phyloP scores from a whole-genome alignment of 352 stramenopile genomes.

The Globisporangium spiculum region DNA sequence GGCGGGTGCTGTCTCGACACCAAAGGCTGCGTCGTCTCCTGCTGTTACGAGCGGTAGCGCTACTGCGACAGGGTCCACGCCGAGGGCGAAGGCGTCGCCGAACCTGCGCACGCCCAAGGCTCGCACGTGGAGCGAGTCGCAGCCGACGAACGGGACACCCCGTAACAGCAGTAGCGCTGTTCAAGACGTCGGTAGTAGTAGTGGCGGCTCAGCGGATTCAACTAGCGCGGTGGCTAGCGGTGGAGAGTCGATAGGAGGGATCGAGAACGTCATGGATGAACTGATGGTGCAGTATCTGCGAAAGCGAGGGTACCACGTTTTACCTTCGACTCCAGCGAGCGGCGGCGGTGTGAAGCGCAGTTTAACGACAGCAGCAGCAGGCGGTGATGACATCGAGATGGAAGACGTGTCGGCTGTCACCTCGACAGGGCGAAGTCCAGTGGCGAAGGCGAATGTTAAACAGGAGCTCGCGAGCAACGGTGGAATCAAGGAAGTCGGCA shows the following conservation, averaged over 20 bases:
- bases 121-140: constrained; percentile 6
- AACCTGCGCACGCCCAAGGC: constrained; percentile 6
- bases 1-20: not conserved
- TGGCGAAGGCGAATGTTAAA: not conserved
- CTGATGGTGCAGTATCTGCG: constrained; percentile 71
- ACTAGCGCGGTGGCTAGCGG: not conserved
- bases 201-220: no score
- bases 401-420: constrained; percentile 2
- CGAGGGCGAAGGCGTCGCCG: not conserved
- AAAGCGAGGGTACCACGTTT: constrained; percentile 50
- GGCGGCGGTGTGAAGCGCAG: not conserved
- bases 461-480: constrained; percentile 9
- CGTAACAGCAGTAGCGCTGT: not conserved
- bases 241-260: not conserved
- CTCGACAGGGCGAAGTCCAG: not conserved
- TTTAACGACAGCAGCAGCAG: not conserved
- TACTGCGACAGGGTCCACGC: not conserved
- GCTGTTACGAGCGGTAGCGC: no score
- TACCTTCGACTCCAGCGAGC: constrained; percentile 5
- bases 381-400: constrained; percentile 20
- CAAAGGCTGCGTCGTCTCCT: not conserved
- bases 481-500: not conserved
- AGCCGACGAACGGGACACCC: not conserved
- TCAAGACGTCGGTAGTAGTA: not conserved
- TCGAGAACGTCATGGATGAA: constrained; percentile 53